These are phyloP conservation scores for Aspergillus sp. DNA, from an alignment of 2,329 filamentous ascomycete genomes.

Conservation along the genomic window DNA sequence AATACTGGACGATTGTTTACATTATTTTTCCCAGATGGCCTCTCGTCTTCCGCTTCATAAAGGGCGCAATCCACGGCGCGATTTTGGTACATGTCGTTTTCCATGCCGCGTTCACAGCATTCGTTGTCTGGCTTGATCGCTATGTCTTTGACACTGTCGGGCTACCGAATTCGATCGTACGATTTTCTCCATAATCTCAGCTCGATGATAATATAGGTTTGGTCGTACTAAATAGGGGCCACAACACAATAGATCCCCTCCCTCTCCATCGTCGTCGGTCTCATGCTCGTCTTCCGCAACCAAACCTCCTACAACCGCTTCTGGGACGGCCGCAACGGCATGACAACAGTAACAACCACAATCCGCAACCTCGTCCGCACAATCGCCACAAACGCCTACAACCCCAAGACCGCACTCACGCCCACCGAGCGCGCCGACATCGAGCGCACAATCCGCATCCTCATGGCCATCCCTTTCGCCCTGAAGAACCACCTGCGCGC, in stretches of 20 bases:
- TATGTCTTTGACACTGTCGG: slow-evolving; percentile 56
- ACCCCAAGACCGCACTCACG: slow-evolving; percentile 35
- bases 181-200: slow-evolving; percentile 19
- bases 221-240: background rate
- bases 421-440: slow-evolving; percentile 58
- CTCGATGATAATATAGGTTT: background rate
- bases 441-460: slow-evolving; percentile 62
- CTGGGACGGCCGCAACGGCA: slow-evolving; percentile 63
- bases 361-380: slow-evolving; percentile 64
- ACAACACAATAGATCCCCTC: slow-evolving; percentile 55
- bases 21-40: slow-evolving; percentile 54
- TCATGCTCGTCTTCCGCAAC: slow-evolving; percentile 71
- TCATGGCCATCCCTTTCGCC: slow-evolving; percentile 66
- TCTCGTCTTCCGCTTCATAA: slow-evolving; percentile 66
- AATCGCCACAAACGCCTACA: slow-evolving; percentile 56
- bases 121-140: slow-evolving; percentile 63
- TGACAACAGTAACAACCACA: slow-evolving; percentile 61
- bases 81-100: slow-evolving; percentile 62
- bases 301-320: slow-evolving; percentile 68
- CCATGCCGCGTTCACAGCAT: slow-evolving; percentile 62
- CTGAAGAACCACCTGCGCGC: slow-evolving; percentile 68
- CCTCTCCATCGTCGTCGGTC: slow-evolving; percentile 67
- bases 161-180: slow-evolving; percentile 62
- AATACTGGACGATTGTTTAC: background rate
- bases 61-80: slow-evolving; percentile 65